These are phyloP conservation scores for Ulmus americana DNA, from an alignment of 331 rosid genomes.

Conservation along the genomic window DNA sequence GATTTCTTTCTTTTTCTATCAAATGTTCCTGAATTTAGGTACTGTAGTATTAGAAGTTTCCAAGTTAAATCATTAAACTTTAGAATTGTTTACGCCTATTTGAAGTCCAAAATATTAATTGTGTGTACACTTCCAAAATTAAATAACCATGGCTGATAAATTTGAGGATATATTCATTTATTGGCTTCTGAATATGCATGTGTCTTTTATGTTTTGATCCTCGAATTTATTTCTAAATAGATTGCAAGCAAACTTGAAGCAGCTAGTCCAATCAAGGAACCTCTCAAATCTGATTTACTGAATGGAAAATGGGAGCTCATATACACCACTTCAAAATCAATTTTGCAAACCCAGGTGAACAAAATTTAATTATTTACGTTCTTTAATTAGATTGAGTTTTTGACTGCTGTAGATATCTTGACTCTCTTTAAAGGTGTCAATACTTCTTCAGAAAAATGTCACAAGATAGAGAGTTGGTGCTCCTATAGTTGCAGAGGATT, in stretches of 20 bases:
- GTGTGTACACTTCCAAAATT: background rate
- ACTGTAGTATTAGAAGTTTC: too few relatives aligned
- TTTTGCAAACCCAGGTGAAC: slow-evolving; percentile 54
- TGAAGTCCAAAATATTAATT: background rate
- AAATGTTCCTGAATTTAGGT: too few relatives aligned
- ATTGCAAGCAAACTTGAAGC: slow-evolving; percentile 81
- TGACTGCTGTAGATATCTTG: background rate
- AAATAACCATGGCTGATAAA: too few relatives aligned
- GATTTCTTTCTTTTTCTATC: too few relatives aligned
- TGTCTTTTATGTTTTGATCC: slow-evolving; percentile 28
- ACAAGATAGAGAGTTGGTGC: background rate
- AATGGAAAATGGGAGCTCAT: slow-evolving; percentile 93
- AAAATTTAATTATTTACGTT: background rate
- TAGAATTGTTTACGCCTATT: background rate
- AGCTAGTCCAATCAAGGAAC: slow-evolving; percentile 49
- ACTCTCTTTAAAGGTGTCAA: background rate
- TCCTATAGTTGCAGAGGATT: background rate
- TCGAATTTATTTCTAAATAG: slow-evolving; percentile 51
- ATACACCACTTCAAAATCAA: slow-evolving; percentile 70
- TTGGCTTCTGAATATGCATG: background rate
- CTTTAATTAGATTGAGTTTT: background rate
- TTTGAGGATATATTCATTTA: too few relatives aligned
- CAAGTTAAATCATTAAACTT: too few relatives aligned
- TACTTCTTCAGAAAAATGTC: background rate
- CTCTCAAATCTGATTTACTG: slow-evolving; percentile 68